Percentiles rank a stretch among this genome's conserved stretches.
Evolutionary conservation across 2,329 filamentous ascomycete species (phyloP).

Genomic region (Cadophora sp.): DNA sequence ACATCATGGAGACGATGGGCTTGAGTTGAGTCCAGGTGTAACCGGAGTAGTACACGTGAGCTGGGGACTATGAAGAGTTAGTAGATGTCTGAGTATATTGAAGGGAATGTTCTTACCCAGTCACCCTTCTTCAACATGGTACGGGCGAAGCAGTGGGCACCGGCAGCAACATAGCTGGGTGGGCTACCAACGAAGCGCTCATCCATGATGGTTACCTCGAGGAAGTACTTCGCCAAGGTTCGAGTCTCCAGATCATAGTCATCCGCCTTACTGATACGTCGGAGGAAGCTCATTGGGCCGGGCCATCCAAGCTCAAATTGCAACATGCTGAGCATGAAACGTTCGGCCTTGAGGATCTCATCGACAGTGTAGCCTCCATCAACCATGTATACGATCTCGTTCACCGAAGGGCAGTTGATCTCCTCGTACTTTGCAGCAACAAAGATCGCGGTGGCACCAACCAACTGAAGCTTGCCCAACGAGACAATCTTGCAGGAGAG

Average conservation of each 20-base stretch:
- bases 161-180: conserved; percentile 89
- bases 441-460: conserved; percentile 94
- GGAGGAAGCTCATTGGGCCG: conserved; percentile 98
- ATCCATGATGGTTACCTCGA: conserved; percentile 97
- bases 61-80: conserved; percentile 64
- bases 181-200: conserved; percentile 93
- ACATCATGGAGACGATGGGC: conserved; percentile 76
- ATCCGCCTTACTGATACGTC: conserved; percentile 97
- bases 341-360: conserved; percentile 95
- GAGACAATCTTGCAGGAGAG: conserved; percentile 94
- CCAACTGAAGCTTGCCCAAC: conserved; percentile 91
- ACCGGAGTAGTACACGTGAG: conserved; percentile 90
- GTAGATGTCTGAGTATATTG: neutral
- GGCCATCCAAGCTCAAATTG: conserved; percentile 96
- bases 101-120: conserved; percentile 71
- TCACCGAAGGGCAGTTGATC: conserved; percentile 94
- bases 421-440: conserved; percentile 98
- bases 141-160: conserved; percentile 89
- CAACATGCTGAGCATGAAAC: conserved; percentile 97
- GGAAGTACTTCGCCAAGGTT: conserved; percentile 95
- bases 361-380: conserved; percentile 88
- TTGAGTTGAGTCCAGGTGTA: conserved; percentile 89
- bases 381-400: conserved; percentile 98
- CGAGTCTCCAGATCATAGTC: conserved; percentile 96
- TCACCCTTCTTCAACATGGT: conserved; percentile 88